These are phyloP conservation scores for Debaryomycetaceae sp. DNA, from an alignment of 1,139 yeast genomes.

Conservation along the genomic window DNA sequence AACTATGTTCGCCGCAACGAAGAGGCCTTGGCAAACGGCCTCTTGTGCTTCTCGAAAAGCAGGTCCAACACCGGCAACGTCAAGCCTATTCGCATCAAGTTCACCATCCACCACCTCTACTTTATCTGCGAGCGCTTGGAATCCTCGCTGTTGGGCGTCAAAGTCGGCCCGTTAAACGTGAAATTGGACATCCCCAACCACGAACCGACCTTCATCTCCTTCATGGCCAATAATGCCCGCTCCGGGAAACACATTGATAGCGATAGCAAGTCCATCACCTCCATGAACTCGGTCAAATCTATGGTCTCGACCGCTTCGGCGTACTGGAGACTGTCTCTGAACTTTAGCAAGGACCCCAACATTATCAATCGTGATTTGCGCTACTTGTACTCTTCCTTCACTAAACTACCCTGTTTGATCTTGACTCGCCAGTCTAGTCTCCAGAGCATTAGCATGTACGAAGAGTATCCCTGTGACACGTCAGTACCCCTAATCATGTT, in stretches of 20 bases:
- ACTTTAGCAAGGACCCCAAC: constrained; percentile 31
- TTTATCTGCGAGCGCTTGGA: constrained; percentile 50
- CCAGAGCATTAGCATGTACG: constrained; percentile 46
- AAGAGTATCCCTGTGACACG: constrained; percentile 64
- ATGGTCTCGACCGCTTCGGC: constrained; percentile 36
- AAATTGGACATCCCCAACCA: constrained; percentile 48
- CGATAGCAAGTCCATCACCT: constrained; percentile 51
- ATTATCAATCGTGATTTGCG: constrained; percentile 37
- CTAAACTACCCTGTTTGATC: constrained; percentile 54
- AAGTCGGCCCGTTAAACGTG: constrained; percentile 55
- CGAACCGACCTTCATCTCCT: constrained; percentile 44
- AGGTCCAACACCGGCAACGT: constrained; percentile 14
- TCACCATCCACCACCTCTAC: constrained; percentile 55
- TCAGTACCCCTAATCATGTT: constrained; percentile 53
- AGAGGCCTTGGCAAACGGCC: constrained; percentile 36
- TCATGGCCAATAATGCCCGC: constrained; percentile 39
- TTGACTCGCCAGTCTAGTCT: constrained; percentile 50
- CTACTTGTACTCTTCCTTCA: constrained; percentile 54
- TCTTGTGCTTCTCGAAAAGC: constrained; percentile 29
- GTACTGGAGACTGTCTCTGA: constrained; percentile 25
- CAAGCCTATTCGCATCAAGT: constrained; percentile 44
- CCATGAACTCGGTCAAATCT: constrained; percentile 53
- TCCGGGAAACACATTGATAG: constrained; percentile 36
- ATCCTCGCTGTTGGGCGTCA: constrained; percentile 38
- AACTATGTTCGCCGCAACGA: constrained; percentile 32